phyloP scores from a whole-genome alignment of 192 early-diverging fungal genomes.

The Mortierella alpina region DNA sequence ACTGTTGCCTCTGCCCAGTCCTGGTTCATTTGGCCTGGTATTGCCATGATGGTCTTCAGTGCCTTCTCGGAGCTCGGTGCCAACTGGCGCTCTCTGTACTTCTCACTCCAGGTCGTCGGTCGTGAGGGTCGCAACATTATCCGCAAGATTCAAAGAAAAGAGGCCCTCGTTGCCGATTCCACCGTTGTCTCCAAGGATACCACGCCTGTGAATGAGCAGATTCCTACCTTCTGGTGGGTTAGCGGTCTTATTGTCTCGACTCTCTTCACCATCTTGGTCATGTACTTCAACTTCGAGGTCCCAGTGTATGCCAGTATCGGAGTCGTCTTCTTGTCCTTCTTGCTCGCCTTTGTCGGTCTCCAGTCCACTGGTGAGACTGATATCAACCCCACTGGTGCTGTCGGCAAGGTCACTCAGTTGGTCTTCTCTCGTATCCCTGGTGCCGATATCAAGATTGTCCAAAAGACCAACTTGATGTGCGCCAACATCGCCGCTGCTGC shows the following conservation, averaged over 20 bases:
- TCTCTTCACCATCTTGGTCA: slow-evolving; percentile 66
- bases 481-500: slow-evolving; percentile 68
- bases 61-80: slow-evolving; percentile 69
- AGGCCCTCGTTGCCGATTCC: slow-evolving; percentile 9
- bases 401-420: slow-evolving; percentile 76
- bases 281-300: slow-evolving; percentile 68
- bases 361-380: slow-evolving; percentile 74
- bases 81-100: slow-evolving; percentile 63
- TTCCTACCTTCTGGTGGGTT: slow-evolving; percentile 67
- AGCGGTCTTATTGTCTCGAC: slow-evolving; percentile 62
- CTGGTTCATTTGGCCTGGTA: slow-evolving; percentile 80
- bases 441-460: slow-evolving; percentile 50
- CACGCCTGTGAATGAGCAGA: slow-evolving; percentile 54
- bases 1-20: slow-evolving; percentile 58
- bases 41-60: slow-evolving; percentile 71
- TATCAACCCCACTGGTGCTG: slow-evolving; percentile 72
- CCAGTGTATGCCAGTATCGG: slow-evolving; percentile 66
- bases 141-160: slow-evolving; percentile 22
- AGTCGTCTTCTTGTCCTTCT: slow-evolving; percentile 70
- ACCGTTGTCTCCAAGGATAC: slow-evolving; percentile 57
- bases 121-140: slow-evolving; percentile 31
- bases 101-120: slow-evolving; percentile 56
- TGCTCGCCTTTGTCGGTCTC: slow-evolving; percentile 73
- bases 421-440: slow-evolving; percentile 71
- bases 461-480: slow-evolving; percentile 69